phyloP scores from a whole-genome alignment of 2,329 filamentous ascomycete species.

The Fusarium coicis region DNA sequence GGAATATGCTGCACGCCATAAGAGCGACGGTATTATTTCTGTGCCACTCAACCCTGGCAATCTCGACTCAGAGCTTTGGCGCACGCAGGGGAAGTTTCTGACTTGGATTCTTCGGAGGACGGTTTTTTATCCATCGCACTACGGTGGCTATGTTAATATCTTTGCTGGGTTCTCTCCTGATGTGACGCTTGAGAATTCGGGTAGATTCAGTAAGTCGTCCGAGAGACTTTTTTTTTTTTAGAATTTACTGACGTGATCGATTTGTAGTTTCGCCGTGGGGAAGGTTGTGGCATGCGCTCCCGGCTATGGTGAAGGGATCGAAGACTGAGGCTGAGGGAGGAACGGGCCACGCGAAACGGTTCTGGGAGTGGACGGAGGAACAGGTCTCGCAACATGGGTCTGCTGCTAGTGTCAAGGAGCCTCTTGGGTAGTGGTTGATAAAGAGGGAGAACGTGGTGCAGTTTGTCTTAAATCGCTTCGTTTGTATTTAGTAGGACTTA shows the following conservation, averaged over 20 bases:
- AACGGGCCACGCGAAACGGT: constrained; percentile 46
- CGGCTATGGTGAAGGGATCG: constrained; percentile 44
- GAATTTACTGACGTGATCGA: not conserved
- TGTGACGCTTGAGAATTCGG: constrained; percentile 48
- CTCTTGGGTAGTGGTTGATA: rapidly evolving
- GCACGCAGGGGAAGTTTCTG: constrained; percentile 37
- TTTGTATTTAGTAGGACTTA: rapidly evolving
- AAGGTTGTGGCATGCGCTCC: constrained; percentile 45
- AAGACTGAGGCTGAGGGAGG: constrained; percentile 50
- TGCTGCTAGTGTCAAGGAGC: not conserved
- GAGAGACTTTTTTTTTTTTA: too few relatives aligned
- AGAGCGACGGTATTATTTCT: constrained; percentile 45
- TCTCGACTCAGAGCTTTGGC: constrained; percentile 52
- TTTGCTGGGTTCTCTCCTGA: constrained; percentile 59
- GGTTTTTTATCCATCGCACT: constrained; percentile 43
- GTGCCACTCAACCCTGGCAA: constrained; percentile 54
- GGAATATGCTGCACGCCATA: constrained; percentile 46
- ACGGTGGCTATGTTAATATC: constrained; percentile 61
- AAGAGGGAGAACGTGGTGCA: rapidly evolving
- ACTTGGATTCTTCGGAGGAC: constrained; percentile 31
- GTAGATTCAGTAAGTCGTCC: constrained; percentile 33
- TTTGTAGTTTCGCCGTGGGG: constrained; percentile 52
- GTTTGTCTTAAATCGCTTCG: not conserved
- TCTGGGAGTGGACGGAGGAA: constrained; percentile 54
- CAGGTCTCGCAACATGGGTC: constrained; percentile 21